Evolutionary conservation across 129 eudicot species (phyloP).

Genomic region (Chrysanthemum seticuspe): DNA sequence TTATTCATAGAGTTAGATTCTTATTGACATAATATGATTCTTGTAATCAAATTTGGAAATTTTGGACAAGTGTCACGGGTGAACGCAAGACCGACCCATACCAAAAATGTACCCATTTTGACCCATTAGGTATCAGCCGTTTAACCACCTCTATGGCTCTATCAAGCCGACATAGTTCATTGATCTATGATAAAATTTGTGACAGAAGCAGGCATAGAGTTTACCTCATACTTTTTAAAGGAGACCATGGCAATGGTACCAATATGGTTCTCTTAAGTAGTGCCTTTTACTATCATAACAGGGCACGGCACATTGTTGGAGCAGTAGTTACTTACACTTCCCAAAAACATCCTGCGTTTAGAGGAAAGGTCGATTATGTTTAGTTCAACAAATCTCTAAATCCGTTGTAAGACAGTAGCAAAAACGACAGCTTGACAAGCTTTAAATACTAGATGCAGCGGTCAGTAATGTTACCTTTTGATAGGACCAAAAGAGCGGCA

Average conservation of each 20-base stretch:
- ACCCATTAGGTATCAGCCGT: not conserved
- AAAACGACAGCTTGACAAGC: constrained; percentile 2
- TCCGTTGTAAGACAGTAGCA: too few relatives aligned
- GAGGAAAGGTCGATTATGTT: not conserved
- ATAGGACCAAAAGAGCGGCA: constrained; percentile 82
- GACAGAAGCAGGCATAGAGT: not conserved
- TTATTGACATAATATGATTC: not conserved
- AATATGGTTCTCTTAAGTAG: constrained; percentile 24
- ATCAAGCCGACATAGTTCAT: too few relatives aligned
- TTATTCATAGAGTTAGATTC: not conserved
- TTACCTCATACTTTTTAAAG: constrained; percentile 26
- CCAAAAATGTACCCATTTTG: not conserved
- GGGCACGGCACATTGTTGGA: constrained; percentile 71
- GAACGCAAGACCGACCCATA: not conserved
- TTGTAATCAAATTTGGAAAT: not conserved
- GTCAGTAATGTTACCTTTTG: constrained; percentile 51
- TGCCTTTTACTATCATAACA: constrained; percentile 62
- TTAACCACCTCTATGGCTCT: too few relatives aligned
- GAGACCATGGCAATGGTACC: constrained; percentile 17
- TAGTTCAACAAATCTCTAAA: too few relatives aligned
- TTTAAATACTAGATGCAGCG: constrained; percentile 16
- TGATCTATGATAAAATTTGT: too few relatives aligned
- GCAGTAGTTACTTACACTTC: constrained; percentile 90
- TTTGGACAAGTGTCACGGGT: not conserved
- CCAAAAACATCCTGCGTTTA: constrained; percentile 68